Evolutionary conservation across 441 rosid species (phyloP).

Genomic region (Macaranga tanarius): DNA sequence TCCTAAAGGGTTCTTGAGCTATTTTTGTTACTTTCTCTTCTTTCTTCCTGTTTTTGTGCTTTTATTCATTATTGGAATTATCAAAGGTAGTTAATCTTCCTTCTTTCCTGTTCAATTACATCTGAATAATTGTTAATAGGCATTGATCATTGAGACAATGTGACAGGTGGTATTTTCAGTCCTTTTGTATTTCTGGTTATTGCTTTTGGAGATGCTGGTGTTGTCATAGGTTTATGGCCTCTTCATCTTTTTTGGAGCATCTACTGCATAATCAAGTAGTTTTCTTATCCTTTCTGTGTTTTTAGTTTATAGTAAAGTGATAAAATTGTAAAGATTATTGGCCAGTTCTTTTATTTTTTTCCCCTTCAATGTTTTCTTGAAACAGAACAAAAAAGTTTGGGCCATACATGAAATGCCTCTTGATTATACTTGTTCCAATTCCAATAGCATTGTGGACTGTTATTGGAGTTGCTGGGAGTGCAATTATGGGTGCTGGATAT

Average conservation of each 20-base stretch:
- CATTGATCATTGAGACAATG: not conserved
- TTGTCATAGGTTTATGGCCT: slow-evolving; percentile 25
- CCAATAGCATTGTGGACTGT: slow-evolving; percentile 27
- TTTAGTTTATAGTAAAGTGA: not conserved
- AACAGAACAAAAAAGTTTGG: slow-evolving; percentile 27
- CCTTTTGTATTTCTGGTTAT: slow-evolving; percentile 27
- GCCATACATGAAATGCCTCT: slow-evolving; percentile 18
- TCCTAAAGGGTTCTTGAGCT: slow-evolving; percentile 21
- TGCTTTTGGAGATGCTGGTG: slow-evolving; percentile 27
- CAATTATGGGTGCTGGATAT: slow-evolving; percentile 18
- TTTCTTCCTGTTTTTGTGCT: slow-evolving; percentile 21
- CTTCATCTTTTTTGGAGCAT: slow-evolving; percentile 25
- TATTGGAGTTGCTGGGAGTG: slow-evolving; percentile 24
- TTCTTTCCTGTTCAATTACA: not conserved
- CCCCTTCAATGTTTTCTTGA: not conserved
- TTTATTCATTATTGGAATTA: slow-evolving; percentile 20
- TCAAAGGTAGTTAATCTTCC: slow-evolving; percentile 18
- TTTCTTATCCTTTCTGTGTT: not conserved
- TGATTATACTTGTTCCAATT: slow-evolving; percentile 23
- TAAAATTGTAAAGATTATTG: not conserved
- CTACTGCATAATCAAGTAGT: slow-evolving; percentile 23
- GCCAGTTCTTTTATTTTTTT: not conserved
- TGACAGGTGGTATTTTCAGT: slow-evolving; percentile 24
- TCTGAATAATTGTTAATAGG: slow-evolving; percentile 7
- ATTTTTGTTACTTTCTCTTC: slow-evolving; percentile 15